These are phyloP conservation scores for Serendipita sp. DNA, from an alignment of 1,284 basidiomycete genomes.

Conservation along the genomic window DNA sequence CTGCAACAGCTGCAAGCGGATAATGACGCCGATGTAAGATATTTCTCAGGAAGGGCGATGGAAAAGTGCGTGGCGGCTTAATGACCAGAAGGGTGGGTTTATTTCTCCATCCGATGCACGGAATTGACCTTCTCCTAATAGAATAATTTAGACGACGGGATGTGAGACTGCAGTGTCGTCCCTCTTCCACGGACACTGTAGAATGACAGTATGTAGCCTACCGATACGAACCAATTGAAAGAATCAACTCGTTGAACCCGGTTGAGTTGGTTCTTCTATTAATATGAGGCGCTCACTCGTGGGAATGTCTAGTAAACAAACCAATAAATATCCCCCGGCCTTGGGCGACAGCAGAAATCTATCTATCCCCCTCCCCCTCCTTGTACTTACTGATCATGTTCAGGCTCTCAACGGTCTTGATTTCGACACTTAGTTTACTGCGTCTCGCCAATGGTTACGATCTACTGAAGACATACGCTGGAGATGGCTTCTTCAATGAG, in stretches of 20 bases:
- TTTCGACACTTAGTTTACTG: neutral
- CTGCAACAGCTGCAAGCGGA: slow-evolving; percentile 85
- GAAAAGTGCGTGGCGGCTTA: slow-evolving; percentile 33
- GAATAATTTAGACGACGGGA: neutral
- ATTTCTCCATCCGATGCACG: neutral
- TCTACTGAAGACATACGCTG: slow-evolving; percentile 34
- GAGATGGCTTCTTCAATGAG: slow-evolving; percentile 37
- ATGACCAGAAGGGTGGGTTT: neutral
- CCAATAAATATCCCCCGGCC: too few species aligned
- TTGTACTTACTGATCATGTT: neutral
- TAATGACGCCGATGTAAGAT: slow-evolving; percentile 89
- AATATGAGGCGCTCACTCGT: too few species aligned
- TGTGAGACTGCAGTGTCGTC: neutral
- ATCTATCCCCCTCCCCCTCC: too few species aligned
- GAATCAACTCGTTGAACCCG: neutral
- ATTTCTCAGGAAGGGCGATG: slow-evolving; percentile 59
- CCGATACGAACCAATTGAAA: neutral
- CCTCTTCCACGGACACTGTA: neutral
- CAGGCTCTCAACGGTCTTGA: neutral
- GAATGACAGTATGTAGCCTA: slow-evolving; percentile 10
- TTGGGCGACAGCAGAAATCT: too few species aligned
- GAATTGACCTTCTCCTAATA: neutral
- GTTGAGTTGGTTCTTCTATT: too few species aligned
- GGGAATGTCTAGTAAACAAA: too few species aligned
- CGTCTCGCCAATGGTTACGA: slow-evolving; percentile 22